Conservation (phyloP, 2,329 filamentous ascomycete species). For the Verticillium dahliae region DNA sequence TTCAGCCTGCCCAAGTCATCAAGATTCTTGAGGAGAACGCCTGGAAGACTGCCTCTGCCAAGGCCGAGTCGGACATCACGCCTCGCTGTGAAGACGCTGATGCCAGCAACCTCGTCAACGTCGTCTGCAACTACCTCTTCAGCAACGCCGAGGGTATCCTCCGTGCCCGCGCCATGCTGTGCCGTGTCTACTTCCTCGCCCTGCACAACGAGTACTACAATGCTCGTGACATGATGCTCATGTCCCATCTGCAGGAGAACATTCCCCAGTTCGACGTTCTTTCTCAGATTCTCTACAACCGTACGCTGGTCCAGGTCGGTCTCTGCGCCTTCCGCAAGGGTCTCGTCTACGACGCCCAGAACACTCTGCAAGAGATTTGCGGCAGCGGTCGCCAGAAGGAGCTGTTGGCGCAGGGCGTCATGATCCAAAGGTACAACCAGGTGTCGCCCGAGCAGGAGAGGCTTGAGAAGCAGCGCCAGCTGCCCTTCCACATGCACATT, state of each 20-base stretch:
- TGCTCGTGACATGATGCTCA: slow-evolving; percentile 97
- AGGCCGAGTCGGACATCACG: slow-evolving; percentile 73
- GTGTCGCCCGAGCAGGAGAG: slow-evolving; percentile 97
- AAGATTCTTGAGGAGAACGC: slow-evolving; percentile 90
- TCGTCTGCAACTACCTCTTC: slow-evolving; percentile 93
- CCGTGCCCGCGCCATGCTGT: slow-evolving; percentile 92
- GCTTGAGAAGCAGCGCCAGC: slow-evolving; percentile 90
- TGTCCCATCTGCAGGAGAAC: slow-evolving; percentile 97
- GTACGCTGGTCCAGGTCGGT: slow-evolving; percentile 93
- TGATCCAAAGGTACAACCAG: slow-evolving; percentile 94
- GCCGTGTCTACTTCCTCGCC: slow-evolving; percentile 97
- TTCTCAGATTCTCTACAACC: slow-evolving; percentile 98
- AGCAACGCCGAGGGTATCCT: slow-evolving; percentile 92
- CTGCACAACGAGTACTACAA: slow-evolving; percentile 98
- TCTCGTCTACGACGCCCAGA: slow-evolving; percentile 95
- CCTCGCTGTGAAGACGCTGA: slow-evolving; percentile 63
- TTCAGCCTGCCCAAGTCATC: slow-evolving; percentile 77
- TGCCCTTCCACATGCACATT: slow-evolving; percentile 99
- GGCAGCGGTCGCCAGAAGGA: slow-evolving; percentile 97
- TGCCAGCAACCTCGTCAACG: slow-evolving; percentile 69
- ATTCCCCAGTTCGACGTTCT: slow-evolving; percentile 95
- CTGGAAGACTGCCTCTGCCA: slow-evolving; percentile 71
- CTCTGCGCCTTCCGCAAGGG: slow-evolving; percentile 97
- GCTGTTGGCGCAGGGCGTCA: slow-evolving; percentile 92
- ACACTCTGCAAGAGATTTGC: slow-evolving; percentile 95